Percentiles rank a stretch among this genome's conserved stretches.
Evolutionary conservation across 345 rosid species (phyloP).

Genomic region (Odontarrhena argentea): DNA sequence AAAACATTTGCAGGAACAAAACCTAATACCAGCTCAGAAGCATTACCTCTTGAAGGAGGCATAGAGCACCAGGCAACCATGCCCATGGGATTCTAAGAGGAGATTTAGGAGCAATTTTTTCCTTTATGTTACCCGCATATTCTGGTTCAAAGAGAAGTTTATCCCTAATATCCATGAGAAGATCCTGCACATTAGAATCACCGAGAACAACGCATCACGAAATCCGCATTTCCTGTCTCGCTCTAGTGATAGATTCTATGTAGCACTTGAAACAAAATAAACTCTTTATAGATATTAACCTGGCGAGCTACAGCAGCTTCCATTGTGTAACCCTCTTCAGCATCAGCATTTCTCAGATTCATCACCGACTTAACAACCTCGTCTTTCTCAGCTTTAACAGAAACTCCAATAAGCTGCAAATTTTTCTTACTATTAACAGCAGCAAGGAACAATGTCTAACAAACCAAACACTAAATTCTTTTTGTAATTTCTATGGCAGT

Average conservation of each 20-base stretch:
- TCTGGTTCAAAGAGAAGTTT: slow-evolving; percentile 96
- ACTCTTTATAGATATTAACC: slow-evolving; percentile 49
- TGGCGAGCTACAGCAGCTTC: slow-evolving; percentile 73
- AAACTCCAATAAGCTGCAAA: slow-evolving; percentile 74
- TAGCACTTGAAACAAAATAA: slow-evolving; percentile 22
- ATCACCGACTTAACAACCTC: slow-evolving; percentile 84
- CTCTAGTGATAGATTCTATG: background rate
- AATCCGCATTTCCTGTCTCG: background rate
- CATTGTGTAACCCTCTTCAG: slow-evolving; percentile 88
- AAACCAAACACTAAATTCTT: slow-evolving; percentile 18
- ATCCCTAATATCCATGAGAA: slow-evolving; percentile 89
- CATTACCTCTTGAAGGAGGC: slow-evolving; percentile 93
- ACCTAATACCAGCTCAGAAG: slow-evolving; percentile 1
- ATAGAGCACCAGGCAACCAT: slow-evolving; percentile 92
- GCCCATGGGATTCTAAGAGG: slow-evolving; percentile 77
- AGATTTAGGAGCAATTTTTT: slow-evolving; percentile 71
- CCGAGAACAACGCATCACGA: background rate
- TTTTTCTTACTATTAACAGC: slow-evolving; percentile 17
- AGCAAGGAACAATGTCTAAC: slow-evolving; percentile 2
- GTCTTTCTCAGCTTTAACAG: slow-evolving; percentile 84
- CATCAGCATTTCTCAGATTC: slow-evolving; percentile 69
- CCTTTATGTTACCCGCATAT: slow-evolving; percentile 81
- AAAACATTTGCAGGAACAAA: slow-evolving; percentile 14
- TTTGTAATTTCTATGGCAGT: background rate
- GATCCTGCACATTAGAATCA: slow-evolving; percentile 54